Evolutionary conservation across 345 rosid genomes (phyloP), one percentile per base, ranked within the genome.

Genomic region (Linum trigynum): DNA sequence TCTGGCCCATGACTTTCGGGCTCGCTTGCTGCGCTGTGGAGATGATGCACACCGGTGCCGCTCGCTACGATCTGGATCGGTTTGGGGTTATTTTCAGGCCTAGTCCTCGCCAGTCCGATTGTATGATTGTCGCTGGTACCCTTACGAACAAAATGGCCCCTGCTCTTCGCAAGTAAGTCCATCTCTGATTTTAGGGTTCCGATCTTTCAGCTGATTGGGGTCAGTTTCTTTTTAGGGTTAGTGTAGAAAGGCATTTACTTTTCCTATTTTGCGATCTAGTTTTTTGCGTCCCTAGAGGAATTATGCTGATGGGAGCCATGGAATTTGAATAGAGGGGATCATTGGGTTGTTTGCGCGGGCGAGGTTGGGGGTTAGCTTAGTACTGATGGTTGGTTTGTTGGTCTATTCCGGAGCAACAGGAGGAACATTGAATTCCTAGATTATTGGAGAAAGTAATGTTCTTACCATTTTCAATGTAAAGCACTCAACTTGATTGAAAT

Each of bases 81-180:
- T 94, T 94, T 61, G 99, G 99, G 39, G 68, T 94, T 67, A 94
- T 94, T 62, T 94, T 94, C 71, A 79, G 99, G 71, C 99, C 99
- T 7, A 94, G 97, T 71, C 99, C 99, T 55, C 88, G 99, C 1
- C 99, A 94, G 70, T 94, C 99, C 14, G 99, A 94, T 79, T 84
- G 95, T 71, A 94, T 94, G 99, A 84, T 94, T 71, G 99, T 94
- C 37, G 99, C 99, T 7, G 99, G 99, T 8, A 94, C 99, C 5
- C 99, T 94, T 66, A 94, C 99, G 71, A 94, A 94, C 63, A 94
- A 94, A 84, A 94, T 94, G 99, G 99, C 97, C 64, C 99, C 99
- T 23, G 99, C 99, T 38, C 95, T 94, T 67, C 90, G 99, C 83
- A 94, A 80, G 97, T 92, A 85, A 55, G 84, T 56, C 14, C 3